phyloP scores from a whole-genome alignment of 2,329 filamentous ascomycete genomes.

The Macrophomina pseudophaseolina region DNA sequence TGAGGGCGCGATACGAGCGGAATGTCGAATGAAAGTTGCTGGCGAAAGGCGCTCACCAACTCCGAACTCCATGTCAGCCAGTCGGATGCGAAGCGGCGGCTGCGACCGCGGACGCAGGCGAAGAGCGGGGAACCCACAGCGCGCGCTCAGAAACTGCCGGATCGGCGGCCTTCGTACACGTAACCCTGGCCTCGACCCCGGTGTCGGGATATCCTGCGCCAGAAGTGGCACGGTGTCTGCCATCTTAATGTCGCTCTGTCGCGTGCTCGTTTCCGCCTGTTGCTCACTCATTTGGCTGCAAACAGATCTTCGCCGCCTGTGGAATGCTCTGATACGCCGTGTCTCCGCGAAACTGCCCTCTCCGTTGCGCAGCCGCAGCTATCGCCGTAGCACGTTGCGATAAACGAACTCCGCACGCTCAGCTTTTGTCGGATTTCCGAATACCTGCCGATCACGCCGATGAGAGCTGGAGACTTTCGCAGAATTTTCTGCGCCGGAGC shows the following conservation, averaged over 20 bases:
- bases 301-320: background rate
- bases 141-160: background rate
- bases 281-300: background rate
- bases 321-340: background rate
- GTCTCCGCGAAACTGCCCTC: background rate
- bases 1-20: background rate
- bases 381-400: background rate
- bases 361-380: background rate
- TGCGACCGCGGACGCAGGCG: background rate
- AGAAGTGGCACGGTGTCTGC: background rate
- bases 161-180: background rate
- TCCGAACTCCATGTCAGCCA: background rate
- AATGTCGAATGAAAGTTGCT: background rate
- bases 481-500: background rate
- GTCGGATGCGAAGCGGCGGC: background rate
- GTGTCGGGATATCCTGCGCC: background rate
- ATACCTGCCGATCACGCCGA: background rate
- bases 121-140: background rate
- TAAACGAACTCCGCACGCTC: conserved; percentile 6
- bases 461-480: background rate
- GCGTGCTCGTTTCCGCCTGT: background rate
- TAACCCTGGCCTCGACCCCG: background rate
- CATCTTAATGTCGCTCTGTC: background rate
- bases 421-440: conserved; percentile 6
- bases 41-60: background rate